Evolutionary conservation across 148 eudicot genomes (phyloP).

Genomic region (Spergularia marina): DNA sequence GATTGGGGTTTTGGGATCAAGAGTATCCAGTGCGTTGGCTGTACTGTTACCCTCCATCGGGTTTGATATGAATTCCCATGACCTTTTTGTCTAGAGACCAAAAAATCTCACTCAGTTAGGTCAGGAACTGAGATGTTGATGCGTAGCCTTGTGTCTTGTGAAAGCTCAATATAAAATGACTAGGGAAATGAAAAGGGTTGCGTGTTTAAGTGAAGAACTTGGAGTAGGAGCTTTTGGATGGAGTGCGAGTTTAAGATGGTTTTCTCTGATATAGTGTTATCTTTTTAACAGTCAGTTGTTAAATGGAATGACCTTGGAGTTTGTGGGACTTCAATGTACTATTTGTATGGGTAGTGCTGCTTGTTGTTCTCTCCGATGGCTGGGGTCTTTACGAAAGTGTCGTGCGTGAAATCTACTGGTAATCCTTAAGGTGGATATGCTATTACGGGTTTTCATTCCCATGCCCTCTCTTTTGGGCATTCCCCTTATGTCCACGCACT

Average conservation of each 20-base stretch:
- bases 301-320: not conserved
- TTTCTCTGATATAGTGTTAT: not conserved
- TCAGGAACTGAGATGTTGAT: too few relatives aligned
- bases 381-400: not conserved
- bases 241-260: not conserved
- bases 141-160: too few relatives aligned
- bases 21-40: too few relatives aligned
- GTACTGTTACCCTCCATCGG: too few relatives aligned
- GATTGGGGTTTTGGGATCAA: not conserved
- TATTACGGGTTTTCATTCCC: too few relatives aligned
- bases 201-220: too few relatives aligned
- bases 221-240: not conserved
- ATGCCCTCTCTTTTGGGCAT: too few relatives aligned
- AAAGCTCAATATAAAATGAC: too few relatives aligned
- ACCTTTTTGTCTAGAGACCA: not conserved
- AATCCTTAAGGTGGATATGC: not conserved
- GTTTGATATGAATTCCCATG: too few relatives aligned
- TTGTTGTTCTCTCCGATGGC: not conserved
- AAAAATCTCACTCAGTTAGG: not conserved
- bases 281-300: not conserved
- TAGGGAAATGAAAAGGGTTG: too few relatives aligned
- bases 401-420: not conserved
- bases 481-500: not conserved
- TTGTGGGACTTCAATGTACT: not conserved
- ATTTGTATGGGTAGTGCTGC: not conserved